A percentile compares a stretch with the other conserved stretches of the same genome.
Conservation (phyloP, 495 filamentous ascomycete species). For the Penicillium cinerascens region DNA sequence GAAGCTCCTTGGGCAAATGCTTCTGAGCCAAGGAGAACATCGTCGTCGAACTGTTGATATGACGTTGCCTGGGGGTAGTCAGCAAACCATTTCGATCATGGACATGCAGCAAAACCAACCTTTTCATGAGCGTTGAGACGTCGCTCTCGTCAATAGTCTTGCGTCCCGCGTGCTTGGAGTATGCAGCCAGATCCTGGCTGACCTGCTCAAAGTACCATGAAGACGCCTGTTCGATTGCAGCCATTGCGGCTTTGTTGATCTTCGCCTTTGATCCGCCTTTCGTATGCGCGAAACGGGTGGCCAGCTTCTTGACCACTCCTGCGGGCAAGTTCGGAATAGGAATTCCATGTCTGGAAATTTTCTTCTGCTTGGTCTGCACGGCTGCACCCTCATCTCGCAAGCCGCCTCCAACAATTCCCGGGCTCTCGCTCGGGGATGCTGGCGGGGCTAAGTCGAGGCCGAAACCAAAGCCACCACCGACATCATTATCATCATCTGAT, state of each 20-base stretch:
- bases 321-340: constrained; percentile 70
- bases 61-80: constrained; percentile 64
- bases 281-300: constrained; percentile 63
- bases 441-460: constrained; percentile 28
- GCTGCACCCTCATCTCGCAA: constrained; percentile 35
- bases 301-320: constrained; percentile 69
- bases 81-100: constrained; percentile 20
- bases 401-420: constrained; percentile 40
- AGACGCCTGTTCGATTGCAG: constrained; percentile 70
- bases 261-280: constrained; percentile 57
- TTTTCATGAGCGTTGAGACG: constrained; percentile 74
- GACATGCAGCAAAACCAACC: constrained; percentile 44
- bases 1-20: constrained; percentile 74
- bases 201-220: constrained; percentile 89
- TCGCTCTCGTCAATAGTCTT: constrained; percentile 85
- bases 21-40: constrained; percentile 79
- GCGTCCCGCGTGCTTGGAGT: constrained; percentile 76
- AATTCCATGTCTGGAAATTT: constrained; percentile 69
- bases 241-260: constrained; percentile 68
- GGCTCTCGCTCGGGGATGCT: constrained; percentile 34
- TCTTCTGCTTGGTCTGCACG: constrained; percentile 41
- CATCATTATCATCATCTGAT: constrained; percentile 24
- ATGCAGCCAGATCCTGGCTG: constrained; percentile 71
- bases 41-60: constrained; percentile 66
- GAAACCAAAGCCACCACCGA: constrained; percentile 28